Percentiles rank a stretch among this genome's conserved stretches.
Conservation (phyloP, 805 yeast species). For the Ogataea angusta region DNA sequence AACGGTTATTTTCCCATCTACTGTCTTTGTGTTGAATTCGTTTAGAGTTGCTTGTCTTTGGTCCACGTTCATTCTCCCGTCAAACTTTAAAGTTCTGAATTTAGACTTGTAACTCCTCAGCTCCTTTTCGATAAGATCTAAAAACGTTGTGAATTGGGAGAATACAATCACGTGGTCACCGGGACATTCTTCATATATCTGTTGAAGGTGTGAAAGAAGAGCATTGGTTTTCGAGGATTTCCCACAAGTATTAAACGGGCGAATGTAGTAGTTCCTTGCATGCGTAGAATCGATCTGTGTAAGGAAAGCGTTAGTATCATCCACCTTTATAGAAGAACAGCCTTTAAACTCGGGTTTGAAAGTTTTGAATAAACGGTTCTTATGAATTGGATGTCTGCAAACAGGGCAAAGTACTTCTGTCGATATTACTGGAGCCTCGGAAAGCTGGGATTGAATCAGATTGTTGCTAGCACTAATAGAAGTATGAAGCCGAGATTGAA, state of each 20-base stretch:
- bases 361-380: slow-evolving; percentile 45
- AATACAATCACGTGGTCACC: slow-evolving; percentile 81
- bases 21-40: slow-evolving; percentile 40
- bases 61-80: slow-evolving; percentile 69
- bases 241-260: slow-evolving; percentile 46
- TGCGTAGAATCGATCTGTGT: slow-evolving; percentile 10
- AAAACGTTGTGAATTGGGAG: slow-evolving; percentile 82
- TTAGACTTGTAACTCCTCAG: slow-evolving; percentile 43
- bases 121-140: slow-evolving; percentile 71
- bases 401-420: slow-evolving; percentile 61
- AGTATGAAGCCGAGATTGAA: slow-evolving; percentile 40
- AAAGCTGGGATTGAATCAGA: too few relatives aligned
- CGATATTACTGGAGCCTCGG: too few relatives aligned
- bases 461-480: not conserved
- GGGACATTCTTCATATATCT: slow-evolving; percentile 50
- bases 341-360: slow-evolving; percentile 18
- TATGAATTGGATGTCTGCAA: slow-evolving; percentile 60
- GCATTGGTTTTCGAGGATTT: slow-evolving; percentile 76
- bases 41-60: slow-evolving; percentile 62
- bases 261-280: slow-evolving; percentile 28
- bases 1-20: slow-evolving; percentile 37
- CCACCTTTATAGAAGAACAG: not conserved
- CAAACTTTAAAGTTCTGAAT: slow-evolving; percentile 65
- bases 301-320: not conserved
- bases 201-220: slow-evolving; percentile 54